Evolutionary conservation across 225 moss, liverwort and hornwort genomes (phyloP).

Genomic region (Anthoceros angustus): DNA sequence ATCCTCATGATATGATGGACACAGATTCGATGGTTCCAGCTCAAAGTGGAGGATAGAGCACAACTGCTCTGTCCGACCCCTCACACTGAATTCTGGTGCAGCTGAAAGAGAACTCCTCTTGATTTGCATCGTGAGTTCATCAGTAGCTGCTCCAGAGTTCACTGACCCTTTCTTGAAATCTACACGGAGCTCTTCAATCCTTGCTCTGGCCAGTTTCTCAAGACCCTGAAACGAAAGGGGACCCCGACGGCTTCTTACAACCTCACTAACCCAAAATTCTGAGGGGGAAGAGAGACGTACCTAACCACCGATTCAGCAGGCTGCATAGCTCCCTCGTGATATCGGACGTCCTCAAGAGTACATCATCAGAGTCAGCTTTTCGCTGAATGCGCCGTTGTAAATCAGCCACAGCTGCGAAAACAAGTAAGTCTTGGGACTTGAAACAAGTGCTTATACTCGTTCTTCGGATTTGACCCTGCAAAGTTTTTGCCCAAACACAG

Average conservation of each 20-base stretch:
- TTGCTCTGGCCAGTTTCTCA: conserved; percentile 20
- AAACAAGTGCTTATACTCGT: no score
- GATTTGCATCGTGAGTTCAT: conserved; percentile 24
- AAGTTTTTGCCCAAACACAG: no score
- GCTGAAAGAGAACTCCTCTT: conserved; percentile 12
- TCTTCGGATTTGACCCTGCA: no score
- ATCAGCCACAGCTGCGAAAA: conserved; percentile 8
- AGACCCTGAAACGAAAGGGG: conserved; percentile 2
- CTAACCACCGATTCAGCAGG: no score
- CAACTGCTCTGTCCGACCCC: not conserved
- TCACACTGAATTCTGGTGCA: conserved; percentile 11
- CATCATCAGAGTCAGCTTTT: conserved; percentile 35
- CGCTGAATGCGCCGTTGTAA: conserved; percentile 31
- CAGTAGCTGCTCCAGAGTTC: conserved; percentile 21
- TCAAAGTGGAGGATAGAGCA: conserved; percentile 5
- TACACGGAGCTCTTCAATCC: not conserved
- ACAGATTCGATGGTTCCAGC: not conserved
- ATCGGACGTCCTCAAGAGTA: conserved; percentile 23
- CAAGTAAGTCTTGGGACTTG: not conserved
- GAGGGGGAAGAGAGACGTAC: no score
- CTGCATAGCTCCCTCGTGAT: conserved; percentile 23
- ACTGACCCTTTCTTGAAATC: not conserved
- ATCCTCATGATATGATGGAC: no score
- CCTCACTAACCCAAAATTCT: no score
- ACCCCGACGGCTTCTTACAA: conserved; percentile 2